Percentiles rank a stretch among this genome's conserved stretches.
phyloP scores from a whole-genome alignment of 768 basidiomycete genomes.

The Termitomyces sp. region DNA sequence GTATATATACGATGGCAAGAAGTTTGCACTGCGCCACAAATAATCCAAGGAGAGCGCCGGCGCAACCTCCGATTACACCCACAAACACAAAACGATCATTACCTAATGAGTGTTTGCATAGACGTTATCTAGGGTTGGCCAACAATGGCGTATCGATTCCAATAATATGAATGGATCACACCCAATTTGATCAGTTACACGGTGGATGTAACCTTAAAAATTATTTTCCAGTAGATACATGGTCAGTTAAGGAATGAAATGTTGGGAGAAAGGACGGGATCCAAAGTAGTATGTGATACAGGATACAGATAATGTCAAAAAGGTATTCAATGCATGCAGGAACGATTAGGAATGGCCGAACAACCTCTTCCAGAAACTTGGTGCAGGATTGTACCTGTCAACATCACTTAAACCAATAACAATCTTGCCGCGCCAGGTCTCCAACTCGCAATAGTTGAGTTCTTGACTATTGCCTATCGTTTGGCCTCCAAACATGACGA shows the following conservation, averaged over 20 bases:
- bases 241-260: neutral
- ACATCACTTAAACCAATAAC: conserved; percentile 37
- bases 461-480: conserved; percentile 11
- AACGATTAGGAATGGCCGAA: neutral
- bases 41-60: no score
- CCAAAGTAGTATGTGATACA: neutral
- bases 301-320: neutral
- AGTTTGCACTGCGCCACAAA: neutral
- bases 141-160: no score
- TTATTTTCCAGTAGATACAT: no score
- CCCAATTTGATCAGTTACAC: neutral
- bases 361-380: conserved; percentile 37
- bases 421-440: conserved; percentile 30
- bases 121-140: neutral
- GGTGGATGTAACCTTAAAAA: no score
- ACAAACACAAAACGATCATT: neutral
- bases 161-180: neutral
- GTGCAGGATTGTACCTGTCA: conserved; percentile 26
- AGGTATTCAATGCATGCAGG: neutral
- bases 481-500: conserved; percentile 31
- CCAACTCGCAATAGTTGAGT: conserved; percentile 35
- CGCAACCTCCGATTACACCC: no score
- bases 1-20: neutral
- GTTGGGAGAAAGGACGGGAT: neutral
- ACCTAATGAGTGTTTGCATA: no score